Evolutionary conservation across 495 filamentous ascomycete genomes (phyloP), one percentile per base, ranked within the genome.

Genomic region (Darksidea phi): DNA sequence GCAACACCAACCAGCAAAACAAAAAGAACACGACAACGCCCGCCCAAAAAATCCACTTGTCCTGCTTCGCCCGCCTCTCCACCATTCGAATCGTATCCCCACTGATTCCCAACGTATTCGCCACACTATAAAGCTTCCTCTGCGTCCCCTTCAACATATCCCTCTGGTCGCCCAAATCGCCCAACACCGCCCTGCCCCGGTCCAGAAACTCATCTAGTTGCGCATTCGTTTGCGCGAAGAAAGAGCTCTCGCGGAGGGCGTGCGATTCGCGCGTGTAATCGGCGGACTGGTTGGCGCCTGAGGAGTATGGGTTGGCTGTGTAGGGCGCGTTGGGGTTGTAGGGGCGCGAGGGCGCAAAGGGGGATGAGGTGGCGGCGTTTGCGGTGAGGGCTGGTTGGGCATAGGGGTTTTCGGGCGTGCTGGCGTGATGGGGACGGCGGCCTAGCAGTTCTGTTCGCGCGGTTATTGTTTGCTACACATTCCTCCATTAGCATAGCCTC

Each of bases 21-120:
- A 80, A 72, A 59, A 97, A 88, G 74, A 98, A 98, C n/a, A 92
- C 71, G 34, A 95, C 73, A 20, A 95, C 90, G 0, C 94, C 91
- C 13, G 72, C 87, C 84, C 88, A 88, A 73, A 98, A 98, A 25
- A 98, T 95, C 93, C 92, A 97, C 75, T 96, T 97, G 68, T 98
- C 94, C 79, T 97, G 86, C 73, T 82, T 87, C 52, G 94, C 92
- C 61, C 94, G 81, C 68, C 94, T 77, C 74, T 97, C 92, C 49
- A 98, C 80, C 89, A 92, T 96, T 13, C 95, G 83, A 57, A 98
- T 98, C 5, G 94, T 98, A 72, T 97, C 95, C 26, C 93, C 91
- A 72, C 87, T 91, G 36, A 98, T 82, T 7, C 94, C 94, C 61
- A 98, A 75, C 26, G 95, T 97, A 69, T 95, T 97, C 6, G 89